These are phyloP conservation scores for Diaporthe citrichinensis DNA, from an alignment of 2,329 filamentous ascomycete genomes.

Conservation along the genomic window DNA sequence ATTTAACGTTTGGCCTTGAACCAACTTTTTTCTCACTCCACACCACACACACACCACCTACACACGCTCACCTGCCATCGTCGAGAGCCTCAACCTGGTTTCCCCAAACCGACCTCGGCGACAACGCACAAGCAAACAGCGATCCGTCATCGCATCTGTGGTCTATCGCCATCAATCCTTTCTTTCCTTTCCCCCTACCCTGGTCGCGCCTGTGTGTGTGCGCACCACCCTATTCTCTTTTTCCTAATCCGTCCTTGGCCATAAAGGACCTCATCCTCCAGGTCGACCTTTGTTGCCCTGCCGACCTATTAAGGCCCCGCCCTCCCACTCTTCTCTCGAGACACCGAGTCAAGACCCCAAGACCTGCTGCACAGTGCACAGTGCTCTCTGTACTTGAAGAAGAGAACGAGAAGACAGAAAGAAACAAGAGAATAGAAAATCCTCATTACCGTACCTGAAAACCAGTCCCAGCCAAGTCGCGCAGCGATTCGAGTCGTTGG, in stretches of 20 bases:
- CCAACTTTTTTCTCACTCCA: conserved; percentile 53
- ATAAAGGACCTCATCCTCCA: conserved; percentile 24
- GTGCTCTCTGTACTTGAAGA: conserved; percentile 50
- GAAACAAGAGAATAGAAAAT: conserved; percentile 45
- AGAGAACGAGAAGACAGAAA: conserved; percentile 49
- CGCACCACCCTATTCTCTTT: conserved; percentile 8
- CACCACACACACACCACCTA: conserved; percentile 49
- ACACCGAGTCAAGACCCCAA: conserved; percentile 42
- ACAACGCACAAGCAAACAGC: conserved; percentile 8
- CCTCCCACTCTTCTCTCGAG: conserved; percentile 41
- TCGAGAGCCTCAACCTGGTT: conserved; percentile 24
- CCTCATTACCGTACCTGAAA: conserved; percentile 42
- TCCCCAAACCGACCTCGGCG: conserved; percentile 21
- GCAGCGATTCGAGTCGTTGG: conserved; percentile 43
- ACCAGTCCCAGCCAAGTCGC: conserved; percentile 35
- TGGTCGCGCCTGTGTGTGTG: conserved; percentile 40
- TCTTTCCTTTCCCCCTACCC: conserved; percentile 4
- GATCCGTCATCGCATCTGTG: conserved; percentile 15
- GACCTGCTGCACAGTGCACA: conserved; percentile 50
- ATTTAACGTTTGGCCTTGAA: conserved; percentile 59
- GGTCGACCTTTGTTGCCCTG: conserved; percentile 37
- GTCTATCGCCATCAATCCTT: conserved; percentile 25
- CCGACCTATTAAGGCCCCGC: conserved; percentile 32
- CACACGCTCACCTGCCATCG: conserved; percentile 45
- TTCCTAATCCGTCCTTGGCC: conserved; percentile 33